Conservation (phyloP, 352 stramenopile genomes). For the Phytophthora idaei region DNA sequence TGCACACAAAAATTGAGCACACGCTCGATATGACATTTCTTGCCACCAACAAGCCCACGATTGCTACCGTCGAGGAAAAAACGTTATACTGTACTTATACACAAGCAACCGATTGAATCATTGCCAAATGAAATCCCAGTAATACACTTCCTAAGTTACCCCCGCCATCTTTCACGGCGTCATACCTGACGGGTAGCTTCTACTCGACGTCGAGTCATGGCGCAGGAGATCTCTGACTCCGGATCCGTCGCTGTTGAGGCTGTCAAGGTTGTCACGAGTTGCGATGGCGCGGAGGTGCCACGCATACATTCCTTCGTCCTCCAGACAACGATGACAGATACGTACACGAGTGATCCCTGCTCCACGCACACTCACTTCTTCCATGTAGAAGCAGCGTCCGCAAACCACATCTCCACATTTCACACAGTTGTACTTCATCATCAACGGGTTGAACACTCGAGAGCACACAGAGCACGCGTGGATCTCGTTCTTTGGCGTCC, state of each 20-base stretch:
- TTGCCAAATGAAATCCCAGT: too few species aligned
- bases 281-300: slow-evolving; percentile 20
- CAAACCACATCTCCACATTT: slow-evolving; percentile 38
- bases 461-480: slow-evolving; percentile 35
- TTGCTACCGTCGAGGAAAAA: too few species aligned
- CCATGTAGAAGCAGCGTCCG: slow-evolving; percentile 29
- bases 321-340: slow-evolving; percentile 38
- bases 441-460: slow-evolving; percentile 34
- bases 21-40: too few species aligned
- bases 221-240: slow-evolving; percentile 32
- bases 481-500: slow-evolving; percentile 31
- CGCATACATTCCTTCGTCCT: slow-evolving; percentile 23
- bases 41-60: too few species aligned
- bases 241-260: slow-evolving; percentile 24
- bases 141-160: too few species aligned
- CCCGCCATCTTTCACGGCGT: slow-evolving; percentile 1
- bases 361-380: slow-evolving; percentile 47
- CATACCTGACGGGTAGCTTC: slow-evolving; percentile 1
- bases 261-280: slow-evolving; percentile 27
- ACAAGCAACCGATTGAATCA: too few species aligned
- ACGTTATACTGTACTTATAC: too few species aligned
- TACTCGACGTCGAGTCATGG: slow-evolving; percentile 15
- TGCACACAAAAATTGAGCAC: too few species aligned
- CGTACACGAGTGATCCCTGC: slow-evolving; percentile 38
- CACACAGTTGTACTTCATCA: slow-evolving; percentile 38